These are phyloP conservation scores for Neonectria hederae DNA, from an alignment of 2,329 filamentous ascomycete species.

Conservation along the genomic window DNA sequence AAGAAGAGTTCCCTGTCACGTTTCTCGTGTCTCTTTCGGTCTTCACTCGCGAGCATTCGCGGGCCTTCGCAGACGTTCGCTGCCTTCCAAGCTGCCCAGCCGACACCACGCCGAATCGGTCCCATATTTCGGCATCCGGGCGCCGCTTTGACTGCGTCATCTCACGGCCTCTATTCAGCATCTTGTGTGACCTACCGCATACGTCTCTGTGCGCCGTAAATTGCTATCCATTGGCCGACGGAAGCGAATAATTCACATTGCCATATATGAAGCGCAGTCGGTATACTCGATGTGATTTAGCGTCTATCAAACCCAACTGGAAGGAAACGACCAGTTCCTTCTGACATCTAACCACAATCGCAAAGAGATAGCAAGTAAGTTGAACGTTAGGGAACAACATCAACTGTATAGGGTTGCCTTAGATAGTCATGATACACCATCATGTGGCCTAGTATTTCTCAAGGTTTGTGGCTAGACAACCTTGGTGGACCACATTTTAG, in stretches of 20 bases:
- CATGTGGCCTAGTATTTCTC: not conserved
- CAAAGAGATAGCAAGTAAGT: not conserved
- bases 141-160: not conserved
- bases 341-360: not conserved
- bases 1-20: not conserved
- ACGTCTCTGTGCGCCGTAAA: not conserved
- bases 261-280: not conserved
- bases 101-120: not conserved
- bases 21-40: not conserved
- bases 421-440: not conserved
- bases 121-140: not conserved
- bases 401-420: not conserved
- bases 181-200: constrained; percentile 1
- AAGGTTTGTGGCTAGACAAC: not conserved
- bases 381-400: not conserved
- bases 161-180: not conserved
- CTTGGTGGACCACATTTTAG: not conserved
- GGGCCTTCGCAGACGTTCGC: not conserved
- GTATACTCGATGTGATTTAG: not conserved
- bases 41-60: not conserved
- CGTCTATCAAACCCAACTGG: not conserved
- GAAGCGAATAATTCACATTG: not conserved
- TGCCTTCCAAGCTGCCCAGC: not conserved
- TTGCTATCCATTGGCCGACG: not conserved
- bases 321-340: not conserved